These are phyloP conservation scores for Saccharomycopsis phalli DNA, from an alignment of 1,139 yeast genomes.

Conservation along the genomic window DNA sequence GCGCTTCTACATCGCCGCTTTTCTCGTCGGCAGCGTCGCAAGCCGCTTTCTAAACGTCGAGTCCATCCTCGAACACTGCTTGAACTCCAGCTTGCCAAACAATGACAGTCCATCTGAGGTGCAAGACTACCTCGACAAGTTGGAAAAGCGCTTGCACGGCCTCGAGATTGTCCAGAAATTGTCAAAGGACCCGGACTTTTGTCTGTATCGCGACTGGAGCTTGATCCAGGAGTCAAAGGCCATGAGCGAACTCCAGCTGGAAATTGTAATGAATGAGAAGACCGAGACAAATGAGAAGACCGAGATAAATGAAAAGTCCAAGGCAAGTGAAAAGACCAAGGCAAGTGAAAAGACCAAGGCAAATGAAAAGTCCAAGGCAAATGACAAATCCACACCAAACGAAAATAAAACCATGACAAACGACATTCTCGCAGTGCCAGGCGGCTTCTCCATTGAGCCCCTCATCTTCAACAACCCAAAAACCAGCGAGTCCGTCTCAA, in stretches of 20 bases:
- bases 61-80: conserved; percentile 22
- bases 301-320: too few relatives aligned
- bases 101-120: conserved; percentile 25
- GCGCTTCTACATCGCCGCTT: conserved; percentile 16
- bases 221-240: conserved; percentile 38
- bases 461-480: conserved; percentile 51
- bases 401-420: conserved; percentile 28
- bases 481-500: conserved; percentile 53
- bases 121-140: conserved; percentile 26
- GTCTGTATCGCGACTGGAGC: conserved; percentile 50
- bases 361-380: too few relatives aligned
- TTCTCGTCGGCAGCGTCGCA: conserved; percentile 24
- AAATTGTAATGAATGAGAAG: conserved; percentile 22
- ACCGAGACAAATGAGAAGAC: too few relatives aligned
- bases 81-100: conserved; percentile 22
- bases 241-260: conserved; percentile 19
- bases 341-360: neutral
- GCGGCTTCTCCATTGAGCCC: conserved; percentile 73
- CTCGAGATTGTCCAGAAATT: conserved; percentile 47
- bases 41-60: conserved; percentile 24
- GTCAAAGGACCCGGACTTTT: conserved; percentile 35
- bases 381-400: too few relatives aligned
- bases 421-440: conserved; percentile 47
- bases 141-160: conserved; percentile 41
- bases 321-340: neutral